These are phyloP conservation scores for Solanum chiquidenum DNA, from an alignment of 257 asterid genomes.

Conservation along the genomic window DNA sequence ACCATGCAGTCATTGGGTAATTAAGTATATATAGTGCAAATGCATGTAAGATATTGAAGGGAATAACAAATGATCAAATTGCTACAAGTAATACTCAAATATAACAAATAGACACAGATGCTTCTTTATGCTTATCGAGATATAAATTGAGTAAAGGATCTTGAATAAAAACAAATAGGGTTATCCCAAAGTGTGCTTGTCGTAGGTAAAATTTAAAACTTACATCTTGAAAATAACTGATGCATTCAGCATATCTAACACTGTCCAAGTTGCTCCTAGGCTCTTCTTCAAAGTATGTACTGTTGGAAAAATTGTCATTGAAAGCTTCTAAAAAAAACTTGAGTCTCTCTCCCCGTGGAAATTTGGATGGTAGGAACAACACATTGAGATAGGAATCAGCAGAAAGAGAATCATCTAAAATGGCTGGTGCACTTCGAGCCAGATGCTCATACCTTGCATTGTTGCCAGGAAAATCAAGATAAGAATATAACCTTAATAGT, in stretches of 20 bases:
- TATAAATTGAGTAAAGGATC: neutral
- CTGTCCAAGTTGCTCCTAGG: slow-evolving; percentile 93
- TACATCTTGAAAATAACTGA: slow-evolving; percentile 80
- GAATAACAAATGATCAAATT: neutral
- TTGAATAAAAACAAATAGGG: neutral
- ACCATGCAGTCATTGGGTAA: neutral
- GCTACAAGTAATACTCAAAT: neutral
- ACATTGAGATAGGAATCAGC: slow-evolving; percentile 98
- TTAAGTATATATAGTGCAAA: neutral
- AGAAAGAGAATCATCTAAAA: slow-evolving; percentile 91
- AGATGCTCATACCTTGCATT: slow-evolving; percentile 76
- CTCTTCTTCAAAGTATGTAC: slow-evolving; percentile 50
- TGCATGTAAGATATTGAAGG: neutral
- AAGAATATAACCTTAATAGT: neutral
- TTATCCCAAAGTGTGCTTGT: neutral
- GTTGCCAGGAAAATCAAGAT: neutral
- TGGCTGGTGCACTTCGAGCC: slow-evolving; percentile 95
- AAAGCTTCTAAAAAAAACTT: slow-evolving; percentile 58
- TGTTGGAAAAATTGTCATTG: slow-evolving; percentile 34
- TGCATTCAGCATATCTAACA: slow-evolving; percentile 77
- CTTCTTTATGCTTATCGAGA: neutral
- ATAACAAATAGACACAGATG: neutral
- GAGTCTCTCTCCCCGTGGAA: slow-evolving; percentile 94
- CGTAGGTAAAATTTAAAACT: slow-evolving; percentile 10
- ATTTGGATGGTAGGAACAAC: slow-evolving; percentile 88